Percentiles rank a stretch among this genome's conserved stretches.
These are phyloP conservation scores for Sclerotiophoma versabilis DNA, from an alignment of 2,329 filamentous ascomycete species.

Conservation along the genomic window DNA sequence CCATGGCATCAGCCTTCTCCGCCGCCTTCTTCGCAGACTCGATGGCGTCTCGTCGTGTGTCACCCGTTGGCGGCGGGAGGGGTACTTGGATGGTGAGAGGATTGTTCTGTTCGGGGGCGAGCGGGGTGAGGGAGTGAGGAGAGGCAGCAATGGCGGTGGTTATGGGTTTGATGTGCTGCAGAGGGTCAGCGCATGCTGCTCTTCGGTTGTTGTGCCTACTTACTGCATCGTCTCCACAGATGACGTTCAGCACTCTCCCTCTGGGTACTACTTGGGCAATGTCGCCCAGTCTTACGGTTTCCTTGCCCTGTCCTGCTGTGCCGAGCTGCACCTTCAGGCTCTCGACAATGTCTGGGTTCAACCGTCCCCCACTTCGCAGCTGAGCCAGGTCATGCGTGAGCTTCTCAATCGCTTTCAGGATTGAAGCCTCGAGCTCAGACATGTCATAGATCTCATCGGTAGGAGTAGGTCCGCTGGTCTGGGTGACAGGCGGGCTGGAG, in stretches of 20 bases:
- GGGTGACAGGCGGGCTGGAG: conserved; percentile 39
- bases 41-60: conserved; percentile 55
- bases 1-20: conserved; percentile 51
- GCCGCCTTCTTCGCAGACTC: conserved; percentile 51
- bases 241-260: conserved; percentile 66
- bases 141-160: conserved; percentile 61
- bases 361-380: conserved; percentile 66
- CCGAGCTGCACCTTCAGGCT: conserved; percentile 66
- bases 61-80: conserved; percentile 65
- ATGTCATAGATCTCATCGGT: conserved; percentile 68
- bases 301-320: conserved; percentile 52
- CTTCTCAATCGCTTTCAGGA: conserved; percentile 61
- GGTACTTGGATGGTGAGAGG: conserved; percentile 62
- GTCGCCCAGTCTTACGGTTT: conserved; percentile 64
- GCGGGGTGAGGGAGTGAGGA: conserved; percentile 58
- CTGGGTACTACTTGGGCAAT: conserved; percentile 72
- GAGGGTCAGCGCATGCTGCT: background rate
- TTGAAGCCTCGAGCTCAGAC: conserved; percentile 62
- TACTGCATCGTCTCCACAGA: conserved; percentile 70
- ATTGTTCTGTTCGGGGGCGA: conserved; percentile 58
- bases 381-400: conserved; percentile 69
- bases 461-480: conserved; percentile 37
- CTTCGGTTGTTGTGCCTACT: conserved; percentile 30
- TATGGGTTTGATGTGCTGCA: conserved; percentile 63
- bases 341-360: conserved; percentile 69